Evolutionary conservation across 2,329 filamentous ascomycete species (phyloP).

Genomic region (Aspergillus sp.): DNA sequence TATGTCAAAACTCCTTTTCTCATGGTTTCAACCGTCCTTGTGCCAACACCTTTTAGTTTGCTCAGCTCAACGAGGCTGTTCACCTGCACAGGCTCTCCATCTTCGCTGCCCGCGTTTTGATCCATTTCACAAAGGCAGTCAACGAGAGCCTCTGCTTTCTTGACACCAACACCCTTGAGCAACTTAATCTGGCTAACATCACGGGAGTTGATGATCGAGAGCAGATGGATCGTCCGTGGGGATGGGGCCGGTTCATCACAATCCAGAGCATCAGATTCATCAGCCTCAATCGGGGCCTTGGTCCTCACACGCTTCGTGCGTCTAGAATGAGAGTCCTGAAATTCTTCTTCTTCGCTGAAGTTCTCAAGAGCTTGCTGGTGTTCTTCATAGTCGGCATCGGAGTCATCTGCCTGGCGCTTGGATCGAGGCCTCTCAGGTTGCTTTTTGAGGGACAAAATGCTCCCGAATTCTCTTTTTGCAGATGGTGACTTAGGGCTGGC

Average conservation of each 20-base stretch:
- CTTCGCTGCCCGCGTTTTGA: slow-evolving; percentile 14
- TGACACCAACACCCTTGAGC: slow-evolving; percentile 43
- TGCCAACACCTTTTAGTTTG: slow-evolving; percentile 40
- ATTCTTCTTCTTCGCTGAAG: slow-evolving; percentile 30
- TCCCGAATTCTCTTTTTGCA: slow-evolving; percentile 21
- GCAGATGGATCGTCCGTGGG: slow-evolving; percentile 39
- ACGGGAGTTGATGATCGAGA: slow-evolving; percentile 43
- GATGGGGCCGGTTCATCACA: slow-evolving; percentile 22
- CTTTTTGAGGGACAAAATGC: slow-evolving; percentile 29
- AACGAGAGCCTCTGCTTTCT: slow-evolving; percentile 45
- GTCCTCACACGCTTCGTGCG: slow-evolving; percentile 26
- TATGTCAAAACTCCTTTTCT: slow-evolving; percentile 37
- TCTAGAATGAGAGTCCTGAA: slow-evolving; percentile 14
- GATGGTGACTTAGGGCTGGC: slow-evolving; percentile 12
- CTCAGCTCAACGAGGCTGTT: slow-evolving; percentile 36
- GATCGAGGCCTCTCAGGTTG: slow-evolving; percentile 18
- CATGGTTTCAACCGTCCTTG: slow-evolving; percentile 45
- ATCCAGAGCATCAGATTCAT: slow-evolving; percentile 13
- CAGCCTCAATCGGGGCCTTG: slow-evolving; percentile 12
- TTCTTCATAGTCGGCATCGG: slow-evolving; percentile 28
- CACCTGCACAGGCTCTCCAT: slow-evolving; percentile 27
- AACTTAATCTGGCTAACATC: slow-evolving; percentile 43
- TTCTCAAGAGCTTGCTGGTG: slow-evolving; percentile 15
- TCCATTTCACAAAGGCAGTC: slow-evolving; percentile 43
- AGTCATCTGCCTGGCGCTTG: slow-evolving; percentile 24